A percentile compares a stretch with the other conserved stretches of the same genome.
Evolutionary conservation across 2,329 filamentous ascomycete genomes (phyloP).

Genomic region (Dothistroma septosporum): DNA sequence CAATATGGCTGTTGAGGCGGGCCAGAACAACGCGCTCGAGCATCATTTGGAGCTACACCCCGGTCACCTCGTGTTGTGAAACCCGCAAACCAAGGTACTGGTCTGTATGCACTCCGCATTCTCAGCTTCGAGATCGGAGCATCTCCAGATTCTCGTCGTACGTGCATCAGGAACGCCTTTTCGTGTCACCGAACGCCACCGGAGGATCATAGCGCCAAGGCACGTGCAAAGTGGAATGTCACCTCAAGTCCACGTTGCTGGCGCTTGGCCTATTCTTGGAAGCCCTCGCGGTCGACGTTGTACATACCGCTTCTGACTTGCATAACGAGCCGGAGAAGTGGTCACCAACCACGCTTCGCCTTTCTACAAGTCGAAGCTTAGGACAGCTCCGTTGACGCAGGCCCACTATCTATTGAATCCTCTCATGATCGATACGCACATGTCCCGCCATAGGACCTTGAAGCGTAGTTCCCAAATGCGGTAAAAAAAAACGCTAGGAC

Average conservation of each 20-base stretch:
- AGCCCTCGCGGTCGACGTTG: not conserved
- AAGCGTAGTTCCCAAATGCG: not conserved
- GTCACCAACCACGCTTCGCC: not conserved
- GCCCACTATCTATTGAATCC: not conserved
- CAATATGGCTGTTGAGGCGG: not conserved
- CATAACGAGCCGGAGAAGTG: not conserved
- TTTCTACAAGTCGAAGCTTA: not conserved
- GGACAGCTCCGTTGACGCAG: not conserved
- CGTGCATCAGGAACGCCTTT: conserved; percentile 2
- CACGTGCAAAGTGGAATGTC: conserved; percentile 1
- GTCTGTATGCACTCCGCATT: conserved; percentile 4
- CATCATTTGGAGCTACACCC: conserved; percentile 2
- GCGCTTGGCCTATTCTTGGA: conserved; percentile 5
- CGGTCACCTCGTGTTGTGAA: conserved; percentile 7
- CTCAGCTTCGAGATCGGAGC: conserved; percentile 1
- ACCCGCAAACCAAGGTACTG: conserved; percentile 5
- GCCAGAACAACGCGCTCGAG: not conserved
- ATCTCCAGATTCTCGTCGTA: not conserved
- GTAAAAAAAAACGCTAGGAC: not conserved
- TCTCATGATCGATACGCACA: not conserved
- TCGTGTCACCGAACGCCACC: conserved; percentile 2
- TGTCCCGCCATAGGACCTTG: not conserved
- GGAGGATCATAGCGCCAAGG: not conserved
- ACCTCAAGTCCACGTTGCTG: not conserved
- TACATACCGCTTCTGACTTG: conserved; percentile 3